Evolutionary conservation across 768 basidiomycete species (phyloP).

Genomic region (Rhodocollybia butyracea): DNA sequence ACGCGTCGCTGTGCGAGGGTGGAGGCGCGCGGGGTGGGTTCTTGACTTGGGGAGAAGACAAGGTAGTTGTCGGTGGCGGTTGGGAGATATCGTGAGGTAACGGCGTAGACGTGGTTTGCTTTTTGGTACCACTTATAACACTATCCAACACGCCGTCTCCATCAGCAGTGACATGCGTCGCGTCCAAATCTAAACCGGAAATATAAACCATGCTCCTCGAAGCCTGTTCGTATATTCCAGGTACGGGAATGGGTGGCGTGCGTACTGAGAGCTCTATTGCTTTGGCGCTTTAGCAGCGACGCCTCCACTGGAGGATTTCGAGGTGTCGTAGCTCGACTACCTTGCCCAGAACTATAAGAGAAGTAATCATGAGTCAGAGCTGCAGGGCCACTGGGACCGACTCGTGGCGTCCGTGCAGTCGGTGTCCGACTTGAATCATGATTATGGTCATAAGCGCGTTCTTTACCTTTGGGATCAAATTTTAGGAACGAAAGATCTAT

Average conservation of each 20-base stretch:
- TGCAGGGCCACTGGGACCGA: background rate
- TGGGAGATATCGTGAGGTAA: background rate
- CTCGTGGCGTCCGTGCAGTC: constrained; percentile 3
- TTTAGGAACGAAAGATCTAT: constrained; percentile 6
- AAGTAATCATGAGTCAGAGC: background rate
- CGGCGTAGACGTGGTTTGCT: background rate
- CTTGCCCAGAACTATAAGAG: background rate
- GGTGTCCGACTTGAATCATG: constrained; percentile 4
- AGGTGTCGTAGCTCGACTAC: background rate
- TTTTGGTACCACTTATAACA: background rate
- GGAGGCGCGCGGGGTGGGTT: background rate
- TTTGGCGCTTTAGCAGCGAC: background rate
- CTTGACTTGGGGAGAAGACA: background rate
- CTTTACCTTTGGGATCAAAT: constrained; percentile 10
- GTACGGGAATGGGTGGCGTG: background rate
- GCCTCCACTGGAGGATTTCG: too few species aligned
- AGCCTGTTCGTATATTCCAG: constrained; percentile 49
- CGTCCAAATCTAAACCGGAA: constrained; percentile 18
- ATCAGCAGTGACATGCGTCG: background rate
- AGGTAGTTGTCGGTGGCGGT: background rate
- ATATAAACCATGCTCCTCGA: constrained; percentile 68
- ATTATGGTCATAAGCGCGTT: constrained; percentile 1
- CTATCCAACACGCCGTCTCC: constrained; percentile 4
- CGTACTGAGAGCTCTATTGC: background rate
- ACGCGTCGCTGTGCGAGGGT: background rate